Evolutionary conservation across 1,284 basidiomycete species (phyloP).

Genomic region (Ustilago hordei): DNA sequence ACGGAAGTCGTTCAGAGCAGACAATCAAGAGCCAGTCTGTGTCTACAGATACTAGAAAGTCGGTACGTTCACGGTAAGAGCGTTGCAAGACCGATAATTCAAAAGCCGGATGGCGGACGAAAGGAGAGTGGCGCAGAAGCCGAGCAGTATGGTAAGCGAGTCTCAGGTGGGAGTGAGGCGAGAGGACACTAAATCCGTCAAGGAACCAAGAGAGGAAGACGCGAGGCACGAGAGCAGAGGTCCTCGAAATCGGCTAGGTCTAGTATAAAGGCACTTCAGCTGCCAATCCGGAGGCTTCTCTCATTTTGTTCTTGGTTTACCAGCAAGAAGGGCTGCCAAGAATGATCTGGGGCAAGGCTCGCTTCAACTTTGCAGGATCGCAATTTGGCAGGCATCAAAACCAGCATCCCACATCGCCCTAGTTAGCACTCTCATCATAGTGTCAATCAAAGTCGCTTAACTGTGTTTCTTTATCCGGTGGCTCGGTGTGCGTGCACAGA

Average conservation of each 20-base stretch:
- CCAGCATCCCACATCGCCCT: no score
- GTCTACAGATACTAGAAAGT: background rate
- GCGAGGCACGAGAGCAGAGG: background rate
- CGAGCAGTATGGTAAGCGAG: background rate
- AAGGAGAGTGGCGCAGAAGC: background rate
- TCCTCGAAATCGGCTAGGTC: background rate
- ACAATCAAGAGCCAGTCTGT: background rate
- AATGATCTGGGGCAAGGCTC: no score
- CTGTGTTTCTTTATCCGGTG: background rate
- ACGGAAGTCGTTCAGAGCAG: background rate
- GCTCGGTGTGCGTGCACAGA: background rate
- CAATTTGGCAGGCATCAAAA: no score
- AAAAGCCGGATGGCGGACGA: conserved; percentile 2
- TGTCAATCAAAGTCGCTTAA: background rate
- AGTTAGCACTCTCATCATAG: background rate
- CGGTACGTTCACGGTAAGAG: background rate
- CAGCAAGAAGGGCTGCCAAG: no score
- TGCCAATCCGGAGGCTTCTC: no score
- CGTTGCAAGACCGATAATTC: background rate
- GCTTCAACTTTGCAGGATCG: no score
- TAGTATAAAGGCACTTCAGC: background rate
- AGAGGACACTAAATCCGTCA: background rate
- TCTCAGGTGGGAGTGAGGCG: background rate
- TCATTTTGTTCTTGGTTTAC: no score
- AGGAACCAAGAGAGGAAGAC: background rate